Percentiles rank a stretch among this genome's conserved stretches.
Conservation (phyloP, 164 flowering plant genomes). For the Dillenia suffruticosa region DNA sequence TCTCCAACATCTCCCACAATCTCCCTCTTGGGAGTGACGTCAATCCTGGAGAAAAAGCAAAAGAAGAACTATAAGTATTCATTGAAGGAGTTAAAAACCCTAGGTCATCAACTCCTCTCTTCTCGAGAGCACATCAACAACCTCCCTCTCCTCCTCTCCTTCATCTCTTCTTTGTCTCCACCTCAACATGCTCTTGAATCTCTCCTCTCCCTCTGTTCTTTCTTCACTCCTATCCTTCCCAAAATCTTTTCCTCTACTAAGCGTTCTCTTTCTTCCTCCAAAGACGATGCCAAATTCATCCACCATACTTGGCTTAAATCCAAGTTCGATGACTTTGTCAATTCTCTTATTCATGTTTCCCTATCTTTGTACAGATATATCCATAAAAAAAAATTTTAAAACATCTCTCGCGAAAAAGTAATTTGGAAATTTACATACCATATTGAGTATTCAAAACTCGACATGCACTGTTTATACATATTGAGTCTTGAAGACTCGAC, state of each 20-base stretch:
- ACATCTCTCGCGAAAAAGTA: too few species aligned
- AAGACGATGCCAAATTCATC: slow-evolving; percentile 46
- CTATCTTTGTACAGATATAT: too few species aligned
- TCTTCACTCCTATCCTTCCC: slow-evolving; percentile 66
- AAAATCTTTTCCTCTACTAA: slow-evolving; percentile 47
- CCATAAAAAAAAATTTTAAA: too few species aligned
- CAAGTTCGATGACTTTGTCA: slow-evolving; percentile 65
- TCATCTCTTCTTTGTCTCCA: slow-evolving; percentile 46
- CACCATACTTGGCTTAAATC: slow-evolving; percentile 69
- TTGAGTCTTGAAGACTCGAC: too few species aligned
- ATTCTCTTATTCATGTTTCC: slow-evolving; percentile 34
- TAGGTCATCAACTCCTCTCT: slow-evolving; percentile 66
- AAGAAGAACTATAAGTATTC: slow-evolving; percentile 21
- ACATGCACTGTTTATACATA: too few species aligned
- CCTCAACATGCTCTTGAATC: slow-evolving; percentile 61
- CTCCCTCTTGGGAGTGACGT: slow-evolving; percentile 13
- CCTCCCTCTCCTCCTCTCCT: slow-evolving; percentile 61
- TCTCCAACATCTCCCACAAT: too few species aligned
- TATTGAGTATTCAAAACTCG: too few species aligned
- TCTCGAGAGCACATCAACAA: slow-evolving; percentile 82
- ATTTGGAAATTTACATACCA: too few species aligned
- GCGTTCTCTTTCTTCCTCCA: slow-evolving; percentile 7
- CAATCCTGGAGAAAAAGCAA: slow-evolving; percentile 22
- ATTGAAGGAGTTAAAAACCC: slow-evolving; percentile 49
- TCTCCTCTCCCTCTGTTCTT: slow-evolving; percentile 75